A percentile compares a stretch with the other conserved stretches of the same genome.
These are phyloP conservation scores for Xylariaceae sp. DNA, from an alignment of 2,329 filamentous ascomycete genomes.

Conservation along the genomic window DNA sequence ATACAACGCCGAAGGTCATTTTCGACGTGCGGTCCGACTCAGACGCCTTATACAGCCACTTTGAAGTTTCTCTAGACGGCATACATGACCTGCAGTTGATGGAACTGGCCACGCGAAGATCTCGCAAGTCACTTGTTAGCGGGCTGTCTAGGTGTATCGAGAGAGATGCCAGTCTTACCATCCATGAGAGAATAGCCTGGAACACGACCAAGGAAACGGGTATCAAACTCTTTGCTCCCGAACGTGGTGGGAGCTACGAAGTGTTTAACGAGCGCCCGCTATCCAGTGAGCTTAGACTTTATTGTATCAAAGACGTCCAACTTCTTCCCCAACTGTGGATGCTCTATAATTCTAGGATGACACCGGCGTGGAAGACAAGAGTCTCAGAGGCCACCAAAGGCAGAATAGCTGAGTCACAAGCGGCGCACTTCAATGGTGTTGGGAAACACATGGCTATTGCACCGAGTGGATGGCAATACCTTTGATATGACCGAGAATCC, in stretches of 20 bases:
- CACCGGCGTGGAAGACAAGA: constrained; percentile 17
- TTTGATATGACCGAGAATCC: not conserved
- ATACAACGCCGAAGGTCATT: constrained; percentile 51
- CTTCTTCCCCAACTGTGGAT: constrained; percentile 42
- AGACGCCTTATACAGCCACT: constrained; percentile 55
- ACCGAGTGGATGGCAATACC: constrained; percentile 23
- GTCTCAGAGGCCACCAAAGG: constrained; percentile 32
- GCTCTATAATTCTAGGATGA: constrained; percentile 32
- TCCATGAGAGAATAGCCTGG: too few relatives aligned
- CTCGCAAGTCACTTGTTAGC: constrained; percentile 16
- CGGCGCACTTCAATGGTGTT: constrained; percentile 28
- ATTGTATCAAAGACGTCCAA: constrained; percentile 51
- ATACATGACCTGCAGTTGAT: constrained; percentile 60
- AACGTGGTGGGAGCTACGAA: constrained; percentile 47
- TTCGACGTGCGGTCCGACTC: constrained; percentile 64
- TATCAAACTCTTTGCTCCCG: constrained; percentile 42
- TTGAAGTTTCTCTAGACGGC: constrained; percentile 44
- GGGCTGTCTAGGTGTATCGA: constrained; percentile 39
- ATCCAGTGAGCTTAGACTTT: constrained; percentile 40
- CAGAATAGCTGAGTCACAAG: constrained; percentile 38
- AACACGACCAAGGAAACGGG: constrained; percentile 26
- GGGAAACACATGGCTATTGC: constrained; percentile 36
- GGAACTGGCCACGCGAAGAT: constrained; percentile 46
- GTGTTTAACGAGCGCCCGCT: constrained; percentile 53
- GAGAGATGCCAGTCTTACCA: constrained; percentile 22